Evolutionary conservation across 805 yeast genomes (phyloP).

Genomic region (Lipomyces lipofer): DNA sequence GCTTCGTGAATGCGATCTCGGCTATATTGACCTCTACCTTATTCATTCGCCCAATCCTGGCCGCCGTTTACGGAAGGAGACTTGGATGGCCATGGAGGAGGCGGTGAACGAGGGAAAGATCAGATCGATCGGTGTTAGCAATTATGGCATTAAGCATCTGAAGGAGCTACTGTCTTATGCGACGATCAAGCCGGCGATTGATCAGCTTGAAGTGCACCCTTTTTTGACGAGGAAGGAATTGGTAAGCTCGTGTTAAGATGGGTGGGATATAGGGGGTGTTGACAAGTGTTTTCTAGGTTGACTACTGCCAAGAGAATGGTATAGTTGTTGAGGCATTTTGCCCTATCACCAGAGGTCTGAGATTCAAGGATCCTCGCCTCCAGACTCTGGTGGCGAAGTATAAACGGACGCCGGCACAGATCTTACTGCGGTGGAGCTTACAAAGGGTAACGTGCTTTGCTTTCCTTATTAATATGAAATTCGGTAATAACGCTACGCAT

Average conservation of each 20-base stretch:
- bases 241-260: too few species aligned
- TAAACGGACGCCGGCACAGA: conserved; percentile 57
- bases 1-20: conserved; percentile 48
- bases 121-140: conserved; percentile 73
- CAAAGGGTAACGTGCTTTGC: conserved; percentile 35
- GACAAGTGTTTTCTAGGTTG: too few species aligned
- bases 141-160: conserved; percentile 63
- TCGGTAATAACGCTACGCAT: neutral
- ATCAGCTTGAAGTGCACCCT: conserved; percentile 83
- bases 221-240: conserved; percentile 72
- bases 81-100: conserved; percentile 76
- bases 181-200: conserved; percentile 63
- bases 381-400: conserved; percentile 50
- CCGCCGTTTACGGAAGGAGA: conserved; percentile 55
- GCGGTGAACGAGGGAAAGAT: conserved; percentile 59
- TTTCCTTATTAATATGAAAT: neutral
- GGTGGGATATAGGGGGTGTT: too few species aligned
- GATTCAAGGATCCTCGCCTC: conserved; percentile 39
- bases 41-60: conserved; percentile 55
- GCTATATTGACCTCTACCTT: conserved; percentile 65
- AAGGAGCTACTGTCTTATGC: conserved; percentile 48
- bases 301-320: conserved; percentile 56
- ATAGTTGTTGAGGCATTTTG: conserved; percentile 74
- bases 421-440: conserved; percentile 67
- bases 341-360: conserved; percentile 58